These are phyloP conservation scores for Pyrenophora teres DNA, from an alignment of 2,329 filamentous ascomycete species.

Conservation along the genomic window DNA sequence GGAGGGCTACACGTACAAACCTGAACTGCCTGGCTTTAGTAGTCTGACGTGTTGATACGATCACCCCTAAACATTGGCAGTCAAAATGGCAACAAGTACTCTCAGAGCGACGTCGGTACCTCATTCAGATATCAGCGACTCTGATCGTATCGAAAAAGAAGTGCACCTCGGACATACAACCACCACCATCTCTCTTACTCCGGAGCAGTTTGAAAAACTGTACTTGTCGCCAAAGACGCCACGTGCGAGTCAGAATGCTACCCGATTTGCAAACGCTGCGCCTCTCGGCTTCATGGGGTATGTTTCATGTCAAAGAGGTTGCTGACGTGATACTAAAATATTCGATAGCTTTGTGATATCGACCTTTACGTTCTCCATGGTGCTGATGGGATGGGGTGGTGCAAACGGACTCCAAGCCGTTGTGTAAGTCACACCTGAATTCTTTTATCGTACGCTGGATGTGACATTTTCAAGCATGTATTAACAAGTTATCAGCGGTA, in stretches of 20 bases:
- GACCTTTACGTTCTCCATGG: slow-evolving; percentile 49
- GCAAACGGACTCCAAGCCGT: slow-evolving; percentile 45
- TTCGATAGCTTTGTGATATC: slow-evolving; percentile 44
- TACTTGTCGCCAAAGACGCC: slow-evolving; percentile 35
- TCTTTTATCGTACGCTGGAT: background rate
- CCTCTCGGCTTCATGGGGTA: slow-evolving; percentile 39
- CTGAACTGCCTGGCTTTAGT: too few species aligned
- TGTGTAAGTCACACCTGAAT: slow-evolving; percentile 23
- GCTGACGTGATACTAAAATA: background rate
- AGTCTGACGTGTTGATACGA: background rate
- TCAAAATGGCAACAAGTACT: slow-evolving; percentile 7
- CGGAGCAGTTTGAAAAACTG: slow-evolving; percentile 38
- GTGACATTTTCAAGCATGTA: background rate
- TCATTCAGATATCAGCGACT: slow-evolving; percentile 9
- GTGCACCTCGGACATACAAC: slow-evolving; percentile 25
- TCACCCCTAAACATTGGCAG: background rate
- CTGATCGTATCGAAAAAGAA: slow-evolving; percentile 27
- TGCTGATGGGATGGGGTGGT: slow-evolving; percentile 49
- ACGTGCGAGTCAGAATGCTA: slow-evolving; percentile 23
- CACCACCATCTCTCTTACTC: slow-evolving; percentile 35
- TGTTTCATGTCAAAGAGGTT: background rate
- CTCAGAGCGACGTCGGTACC: background rate
- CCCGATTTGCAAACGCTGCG: slow-evolving; percentile 32
- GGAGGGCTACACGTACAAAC: background rate
- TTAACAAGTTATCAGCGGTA: slow-evolving; percentile 26